Percentiles rank a stretch among this genome's conserved stretches.
These are phyloP conservation scores for Auriscalpium vulgare DNA, from an alignment of 768 basidiomycete genomes.

Conservation along the genomic window DNA sequence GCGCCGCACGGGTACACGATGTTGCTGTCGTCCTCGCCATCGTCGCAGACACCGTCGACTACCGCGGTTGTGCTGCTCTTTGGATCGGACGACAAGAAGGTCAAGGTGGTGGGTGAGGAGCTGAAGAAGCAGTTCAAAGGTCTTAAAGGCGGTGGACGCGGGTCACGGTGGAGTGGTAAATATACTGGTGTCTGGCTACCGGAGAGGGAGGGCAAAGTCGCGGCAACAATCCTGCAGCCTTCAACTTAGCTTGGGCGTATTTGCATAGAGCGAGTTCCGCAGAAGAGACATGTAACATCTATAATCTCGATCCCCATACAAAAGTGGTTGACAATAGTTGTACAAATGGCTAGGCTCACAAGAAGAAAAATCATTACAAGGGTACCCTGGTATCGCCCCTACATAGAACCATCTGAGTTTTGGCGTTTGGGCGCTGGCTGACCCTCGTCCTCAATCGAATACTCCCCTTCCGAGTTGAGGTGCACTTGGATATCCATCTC, in stretches of 20 bases:
- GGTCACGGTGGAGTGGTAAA: constrained; percentile 70
- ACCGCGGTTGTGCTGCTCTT: constrained; percentile 51
- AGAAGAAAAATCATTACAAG: too few species aligned
- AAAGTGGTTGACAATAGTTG: neutral
- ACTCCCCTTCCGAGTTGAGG: constrained; percentile 13
- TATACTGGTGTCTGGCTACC: constrained; percentile 56
- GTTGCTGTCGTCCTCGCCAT: constrained; percentile 55
- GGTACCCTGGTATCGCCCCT: too few species aligned
- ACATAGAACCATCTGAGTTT: neutral
- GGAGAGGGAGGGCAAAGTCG: constrained; percentile 31
- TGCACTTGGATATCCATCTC: constrained; percentile 10
- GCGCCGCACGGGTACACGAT: constrained; percentile 30
- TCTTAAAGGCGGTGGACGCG: constrained; percentile 76
- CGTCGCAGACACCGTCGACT: constrained; percentile 41
- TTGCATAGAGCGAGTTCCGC: neutral
- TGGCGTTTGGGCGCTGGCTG: neutral
- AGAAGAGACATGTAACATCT: neutral
- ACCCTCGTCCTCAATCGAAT: constrained; percentile 3
- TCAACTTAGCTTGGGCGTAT: neutral
- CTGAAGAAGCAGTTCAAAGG: constrained; percentile 45
- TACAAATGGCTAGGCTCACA: neutral
- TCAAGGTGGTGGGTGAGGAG: constrained; percentile 50
- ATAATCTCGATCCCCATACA: constrained; percentile 1
- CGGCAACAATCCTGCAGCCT: constrained; percentile 15
- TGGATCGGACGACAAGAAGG: constrained; percentile 50